Conservation (phyloP, 441 rosid species). For the Corymbia calophylla region DNA sequence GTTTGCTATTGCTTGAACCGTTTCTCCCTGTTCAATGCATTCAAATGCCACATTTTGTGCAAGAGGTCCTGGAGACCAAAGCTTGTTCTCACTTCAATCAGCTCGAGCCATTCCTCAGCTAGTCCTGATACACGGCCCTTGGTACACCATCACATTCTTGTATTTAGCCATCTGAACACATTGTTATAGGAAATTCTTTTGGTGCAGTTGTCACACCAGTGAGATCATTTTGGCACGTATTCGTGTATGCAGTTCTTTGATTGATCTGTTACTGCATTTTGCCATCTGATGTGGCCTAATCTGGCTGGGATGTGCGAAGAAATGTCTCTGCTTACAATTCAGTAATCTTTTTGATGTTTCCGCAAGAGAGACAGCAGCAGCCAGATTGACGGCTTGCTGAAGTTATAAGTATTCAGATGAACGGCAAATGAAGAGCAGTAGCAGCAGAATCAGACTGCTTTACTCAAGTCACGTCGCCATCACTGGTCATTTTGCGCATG, state of each 20-base stretch:
- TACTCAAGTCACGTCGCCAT: not conserved
- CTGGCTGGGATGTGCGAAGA: not conserved
- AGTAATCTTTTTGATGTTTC: not conserved
- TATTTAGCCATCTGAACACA: not conserved
- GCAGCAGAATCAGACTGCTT: not conserved
- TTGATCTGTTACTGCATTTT: not conserved
- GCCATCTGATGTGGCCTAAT: not conserved
- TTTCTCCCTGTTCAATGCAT: not conserved
- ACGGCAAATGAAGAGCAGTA: not conserved
- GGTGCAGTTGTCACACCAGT: not conserved
- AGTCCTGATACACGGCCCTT: not conserved
- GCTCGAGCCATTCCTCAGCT: not conserved
- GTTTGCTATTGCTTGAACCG: not conserved
- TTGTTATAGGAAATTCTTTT: not conserved
- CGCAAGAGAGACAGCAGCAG: not conserved
- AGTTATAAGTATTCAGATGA: not conserved
- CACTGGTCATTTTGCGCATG: not conserved
- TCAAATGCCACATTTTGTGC: not conserved
- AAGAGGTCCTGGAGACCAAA: not conserved
- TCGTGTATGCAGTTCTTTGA: not conserved
- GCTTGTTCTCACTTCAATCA: not conserved
- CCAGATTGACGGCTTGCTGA: not conserved
- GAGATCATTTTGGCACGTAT: not conserved
- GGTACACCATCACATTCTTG: not conserved
- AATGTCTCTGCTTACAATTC: not conserved